These are phyloP conservation scores for Gyromitra esculenta DNA, from an alignment of 2,329 filamentous ascomycete species.

Conservation along the genomic window DNA sequence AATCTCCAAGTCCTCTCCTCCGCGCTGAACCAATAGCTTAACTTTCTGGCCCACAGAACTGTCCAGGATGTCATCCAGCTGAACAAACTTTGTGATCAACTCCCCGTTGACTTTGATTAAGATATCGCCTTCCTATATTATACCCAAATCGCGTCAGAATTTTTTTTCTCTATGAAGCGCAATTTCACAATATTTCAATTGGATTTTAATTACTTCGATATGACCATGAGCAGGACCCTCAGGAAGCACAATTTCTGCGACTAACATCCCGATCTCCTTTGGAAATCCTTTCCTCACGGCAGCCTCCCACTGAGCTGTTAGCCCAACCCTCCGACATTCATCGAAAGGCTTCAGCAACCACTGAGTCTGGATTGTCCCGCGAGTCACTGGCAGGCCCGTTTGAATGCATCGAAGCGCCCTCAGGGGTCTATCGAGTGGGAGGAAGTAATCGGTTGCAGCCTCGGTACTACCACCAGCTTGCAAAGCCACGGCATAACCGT, in stretches of 20 bases:
- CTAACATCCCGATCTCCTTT: constrained; percentile 94
- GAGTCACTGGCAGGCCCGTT: constrained; percentile 76
- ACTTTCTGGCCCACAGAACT: constrained; percentile 83
- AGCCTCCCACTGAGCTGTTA: constrained; percentile 86
- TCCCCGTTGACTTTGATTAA: constrained; percentile 92
- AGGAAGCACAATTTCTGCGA: constrained; percentile 92
- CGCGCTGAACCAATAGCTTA: constrained; percentile 83
- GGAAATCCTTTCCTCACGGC: constrained; percentile 84
- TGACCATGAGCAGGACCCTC: constrained; percentile 87
- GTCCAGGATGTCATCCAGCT: constrained; percentile 89
- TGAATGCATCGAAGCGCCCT: constrained; percentile 88
- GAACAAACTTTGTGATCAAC: constrained; percentile 90
- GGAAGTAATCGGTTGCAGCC: constrained; percentile 96
- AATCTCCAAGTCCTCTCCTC: constrained; percentile 85
- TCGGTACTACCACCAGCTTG: constrained; percentile 94
- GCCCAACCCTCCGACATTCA: constrained; percentile 87
- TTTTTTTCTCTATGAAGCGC: constrained; percentile 8
- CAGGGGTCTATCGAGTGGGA: constrained; percentile 88
- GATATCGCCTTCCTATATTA: constrained; percentile 79
- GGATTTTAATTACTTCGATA: constrained; percentile 67
- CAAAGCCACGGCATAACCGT: constrained; percentile 88
- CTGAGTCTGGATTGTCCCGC: constrained; percentile 97
- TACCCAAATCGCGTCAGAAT: constrained; percentile 37
- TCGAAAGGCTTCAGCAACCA: constrained; percentile 98
- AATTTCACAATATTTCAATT: constrained; percentile 39